Evolutionary conservation across 306 rosid genomes (phyloP).

Genomic region (Leucaena leucocephala): DNA sequence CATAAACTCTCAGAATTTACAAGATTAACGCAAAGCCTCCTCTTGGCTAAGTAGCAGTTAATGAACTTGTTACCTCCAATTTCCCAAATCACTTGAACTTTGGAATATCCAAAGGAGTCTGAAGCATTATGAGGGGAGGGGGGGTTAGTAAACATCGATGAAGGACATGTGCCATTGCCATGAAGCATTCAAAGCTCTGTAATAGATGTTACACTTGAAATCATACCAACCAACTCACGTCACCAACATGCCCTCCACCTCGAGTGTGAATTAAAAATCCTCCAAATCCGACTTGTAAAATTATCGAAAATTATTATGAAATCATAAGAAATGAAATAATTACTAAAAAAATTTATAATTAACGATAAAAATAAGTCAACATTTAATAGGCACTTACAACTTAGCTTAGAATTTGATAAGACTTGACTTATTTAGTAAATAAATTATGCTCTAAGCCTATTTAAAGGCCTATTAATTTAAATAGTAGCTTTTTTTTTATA

Average conservation of each 20-base stretch:
- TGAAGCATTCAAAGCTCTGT: slow-evolving; percentile 48
- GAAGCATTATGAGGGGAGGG: slow-evolving; percentile 26
- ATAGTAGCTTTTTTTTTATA: no score
- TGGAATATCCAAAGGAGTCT: slow-evolving; percentile 34
- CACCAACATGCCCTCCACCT: slow-evolving; percentile 31
- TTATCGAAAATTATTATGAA: no score
- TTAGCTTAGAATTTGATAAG: no score
- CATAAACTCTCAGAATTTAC: slow-evolving; percentile 24
- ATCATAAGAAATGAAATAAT: no score
- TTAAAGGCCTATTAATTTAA: no score
- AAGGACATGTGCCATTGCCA: slow-evolving; percentile 57
- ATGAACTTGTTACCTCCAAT: slow-evolving; percentile 9
- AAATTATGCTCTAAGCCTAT: no score
- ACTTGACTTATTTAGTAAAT: no score
- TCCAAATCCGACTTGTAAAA: slow-evolving; percentile 33
- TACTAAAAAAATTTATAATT: no score
- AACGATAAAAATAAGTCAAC: no score
- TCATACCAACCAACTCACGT: slow-evolving; percentile 31
- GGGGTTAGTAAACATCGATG: slow-evolving; percentile 51
- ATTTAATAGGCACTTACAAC: no score
- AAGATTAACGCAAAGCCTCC: slow-evolving; percentile 37
- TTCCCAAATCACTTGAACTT: slow-evolving; percentile 38
- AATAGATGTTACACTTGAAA: slow-evolving; percentile 37
- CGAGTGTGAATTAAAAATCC: slow-evolving; percentile 19
- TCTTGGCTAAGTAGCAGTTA: slow-evolving; percentile 15